These are phyloP conservation scores for Darksidea phi DNA, from an alignment of 495 filamentous ascomycete genomes.

Conservation along the genomic window DNA sequence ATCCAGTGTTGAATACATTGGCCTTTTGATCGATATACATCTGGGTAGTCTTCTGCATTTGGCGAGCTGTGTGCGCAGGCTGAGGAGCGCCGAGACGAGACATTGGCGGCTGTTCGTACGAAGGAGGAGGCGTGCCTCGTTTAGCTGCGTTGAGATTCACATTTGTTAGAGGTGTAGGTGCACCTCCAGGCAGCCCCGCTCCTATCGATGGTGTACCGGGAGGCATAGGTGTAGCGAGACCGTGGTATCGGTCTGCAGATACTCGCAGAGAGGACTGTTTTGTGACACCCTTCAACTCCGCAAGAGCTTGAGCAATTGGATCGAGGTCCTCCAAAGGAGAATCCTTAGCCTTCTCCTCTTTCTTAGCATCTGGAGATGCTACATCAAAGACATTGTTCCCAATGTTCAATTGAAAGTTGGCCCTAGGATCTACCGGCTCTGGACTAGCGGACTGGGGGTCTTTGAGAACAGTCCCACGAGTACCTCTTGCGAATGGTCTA, in stretches of 20 bases:
- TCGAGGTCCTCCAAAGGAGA: slow-evolving; percentile 59
- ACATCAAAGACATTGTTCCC: slow-evolving; percentile 97
- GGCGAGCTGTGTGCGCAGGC: slow-evolving; percentile 83
- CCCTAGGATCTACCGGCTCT: slow-evolving; percentile 88
- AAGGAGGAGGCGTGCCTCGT: slow-evolving; percentile 76
- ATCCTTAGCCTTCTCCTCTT: slow-evolving; percentile 44
- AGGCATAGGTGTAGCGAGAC: slow-evolving; percentile 77
- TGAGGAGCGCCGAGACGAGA: slow-evolving; percentile 84
- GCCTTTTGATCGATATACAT: slow-evolving; percentile 81
- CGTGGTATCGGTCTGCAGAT: slow-evolving; percentile 91
- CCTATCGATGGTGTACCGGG: slow-evolving; percentile 37
- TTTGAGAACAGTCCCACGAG: slow-evolving; percentile 28
- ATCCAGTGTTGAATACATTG: slow-evolving; percentile 66
- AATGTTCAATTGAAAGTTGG: slow-evolving; percentile 92
- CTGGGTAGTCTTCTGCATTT: slow-evolving; percentile 91
- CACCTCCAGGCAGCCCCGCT: slow-evolving; percentile 50
- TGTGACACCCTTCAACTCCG: slow-evolving; percentile 82
- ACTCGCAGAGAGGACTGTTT: slow-evolving; percentile 76
- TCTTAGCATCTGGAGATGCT: slow-evolving; percentile 67
- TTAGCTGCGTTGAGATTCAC: slow-evolving; percentile 47
- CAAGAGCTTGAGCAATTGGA: slow-evolving; percentile 88
- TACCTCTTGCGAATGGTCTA: slow-evolving; percentile 26
- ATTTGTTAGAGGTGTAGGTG: slow-evolving; percentile 53
- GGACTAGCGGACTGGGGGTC: slow-evolving; percentile 58
- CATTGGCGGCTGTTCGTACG: slow-evolving; percentile 66